Evolutionary conservation across 2,329 filamentous ascomycete genomes (phyloP).

Genomic region (Cryphonectria carpinicola): DNA sequence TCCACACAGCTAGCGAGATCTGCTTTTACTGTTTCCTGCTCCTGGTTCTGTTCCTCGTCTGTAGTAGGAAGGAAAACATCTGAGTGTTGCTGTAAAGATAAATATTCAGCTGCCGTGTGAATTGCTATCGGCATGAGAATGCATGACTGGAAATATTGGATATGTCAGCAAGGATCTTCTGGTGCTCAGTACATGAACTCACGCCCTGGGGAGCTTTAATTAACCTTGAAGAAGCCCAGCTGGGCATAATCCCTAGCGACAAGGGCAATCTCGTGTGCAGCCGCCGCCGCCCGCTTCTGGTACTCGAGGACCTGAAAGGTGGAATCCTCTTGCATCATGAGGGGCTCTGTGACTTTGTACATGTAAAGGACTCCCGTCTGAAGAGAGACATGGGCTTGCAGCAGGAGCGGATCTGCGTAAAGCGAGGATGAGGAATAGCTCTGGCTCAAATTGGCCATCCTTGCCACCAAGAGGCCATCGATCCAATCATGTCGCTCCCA

Average conservation of each 20-base stretch:
- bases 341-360: neutral
- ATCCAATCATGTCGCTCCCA: conserved; percentile 4
- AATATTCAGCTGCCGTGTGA: neutral
- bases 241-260: neutral
- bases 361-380: conserved; percentile 4
- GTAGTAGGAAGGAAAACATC: neutral
- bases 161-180: neutral
- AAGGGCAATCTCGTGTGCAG: neutral
- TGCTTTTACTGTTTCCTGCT: neutral
- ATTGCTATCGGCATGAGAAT: conserved; percentile 3
- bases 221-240: conserved; percentile 3
- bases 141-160: neutral
- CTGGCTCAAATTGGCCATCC: neutral
- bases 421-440: neutral
- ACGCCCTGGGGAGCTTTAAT: neutral
- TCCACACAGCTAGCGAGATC: conserved; percentile 1
- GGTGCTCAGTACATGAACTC: neutral
- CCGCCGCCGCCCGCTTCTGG: neutral
- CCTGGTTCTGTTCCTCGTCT: neutral
- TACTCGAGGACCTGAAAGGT: conserved; percentile 1
- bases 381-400: neutral
- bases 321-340: conserved; percentile 3
- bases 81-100: neutral
- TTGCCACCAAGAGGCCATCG: neutral
- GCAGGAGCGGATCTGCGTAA: neutral